Percentiles rank a stretch among this genome's conserved stretches.
Conservation (phyloP, 1,284 basidiomycete species). For the Cutaneotrichosporon daszewskae region DNA sequence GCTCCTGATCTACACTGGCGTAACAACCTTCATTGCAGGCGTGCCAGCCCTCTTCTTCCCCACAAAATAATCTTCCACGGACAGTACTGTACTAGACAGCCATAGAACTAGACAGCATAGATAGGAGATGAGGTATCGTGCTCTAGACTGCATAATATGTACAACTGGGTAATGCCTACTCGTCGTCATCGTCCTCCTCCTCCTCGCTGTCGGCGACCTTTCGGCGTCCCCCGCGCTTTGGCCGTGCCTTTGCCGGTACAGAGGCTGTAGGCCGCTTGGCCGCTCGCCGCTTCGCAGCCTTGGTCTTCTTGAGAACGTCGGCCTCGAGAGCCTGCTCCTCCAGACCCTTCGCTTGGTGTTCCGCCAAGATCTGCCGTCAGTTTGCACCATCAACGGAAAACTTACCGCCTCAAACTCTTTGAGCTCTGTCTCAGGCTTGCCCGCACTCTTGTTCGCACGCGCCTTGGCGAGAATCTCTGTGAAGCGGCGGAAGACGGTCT, state of each 20-base stretch:
- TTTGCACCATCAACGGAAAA: no score
- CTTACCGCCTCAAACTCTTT: conserved; percentile 86
- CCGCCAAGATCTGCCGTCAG: conserved; percentile 81
- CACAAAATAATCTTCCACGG: background rate
- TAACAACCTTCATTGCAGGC: conserved; percentile 19
- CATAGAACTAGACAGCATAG: background rate
- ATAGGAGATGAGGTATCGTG: background rate
- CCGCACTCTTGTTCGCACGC: conserved; percentile 75
- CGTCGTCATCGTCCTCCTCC: conserved; percentile 12
- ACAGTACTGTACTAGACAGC: background rate
- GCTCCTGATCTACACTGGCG: conserved; percentile 30
- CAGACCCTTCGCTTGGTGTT: conserved; percentile 74
- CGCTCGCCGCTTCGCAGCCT: conserved; percentile 63
- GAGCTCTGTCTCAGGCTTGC: conserved; percentile 80
- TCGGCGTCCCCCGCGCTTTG: conserved; percentile 2
- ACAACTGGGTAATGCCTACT: conserved; percentile 3
- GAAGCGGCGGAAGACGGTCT: conserved; percentile 75
- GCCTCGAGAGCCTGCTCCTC: conserved; percentile 86
- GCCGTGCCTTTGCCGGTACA: conserved; percentile 4
- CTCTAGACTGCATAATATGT: conserved; percentile 1
- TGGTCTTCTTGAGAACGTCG: conserved; percentile 71
- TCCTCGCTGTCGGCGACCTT: conserved; percentile 17
- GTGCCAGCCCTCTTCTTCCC: conserved; percentile 16
- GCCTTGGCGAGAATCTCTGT: conserved; percentile 82
- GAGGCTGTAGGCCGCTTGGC: conserved; percentile 29